Evolutionary conservation across 1,284 basidiomycete genomes (phyloP).

Genomic region (Ganoderma multipileum): DNA sequence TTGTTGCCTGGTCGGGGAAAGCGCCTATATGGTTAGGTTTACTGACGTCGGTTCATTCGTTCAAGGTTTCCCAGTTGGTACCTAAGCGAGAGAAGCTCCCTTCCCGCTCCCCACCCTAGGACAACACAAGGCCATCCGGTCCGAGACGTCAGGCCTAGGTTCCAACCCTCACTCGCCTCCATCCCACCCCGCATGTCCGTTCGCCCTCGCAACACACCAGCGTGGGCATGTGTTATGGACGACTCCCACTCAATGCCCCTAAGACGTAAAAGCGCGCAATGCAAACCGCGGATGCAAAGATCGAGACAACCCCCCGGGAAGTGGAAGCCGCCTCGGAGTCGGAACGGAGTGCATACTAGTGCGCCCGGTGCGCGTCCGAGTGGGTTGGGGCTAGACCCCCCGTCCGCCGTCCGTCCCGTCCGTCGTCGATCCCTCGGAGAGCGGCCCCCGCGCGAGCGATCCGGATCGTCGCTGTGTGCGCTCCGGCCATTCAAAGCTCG

Average conservation of each 20-base stretch:
- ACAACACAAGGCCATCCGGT: not conserved
- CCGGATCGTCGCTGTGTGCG: constrained; percentile 3
- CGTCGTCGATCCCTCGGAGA: not conserved
- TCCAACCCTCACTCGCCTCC: not conserved
- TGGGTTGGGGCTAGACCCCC: not conserved
- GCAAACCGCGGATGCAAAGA: not conserved
- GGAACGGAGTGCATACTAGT: not conserved
- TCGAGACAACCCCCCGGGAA: not conserved
- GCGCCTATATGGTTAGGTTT: not conserved
- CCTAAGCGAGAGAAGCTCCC: not conserved
- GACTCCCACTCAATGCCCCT: not conserved
- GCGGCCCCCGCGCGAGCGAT: not conserved
- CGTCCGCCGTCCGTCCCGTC: not conserved
- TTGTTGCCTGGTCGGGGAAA: not conserved
- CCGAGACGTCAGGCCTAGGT: not conserved
- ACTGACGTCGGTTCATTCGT: not conserved
- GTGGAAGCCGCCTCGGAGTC: not conserved
- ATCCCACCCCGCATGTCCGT: constrained; percentile 1
- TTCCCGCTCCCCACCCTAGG: not conserved
- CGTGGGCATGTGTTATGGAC: not conserved
- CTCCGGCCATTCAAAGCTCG: not conserved
- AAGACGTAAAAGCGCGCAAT: not conserved
- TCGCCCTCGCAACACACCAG: not conserved
- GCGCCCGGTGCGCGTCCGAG: not conserved
- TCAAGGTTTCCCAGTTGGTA: not conserved